Conservation (phyloP, 2,329 filamentous ascomycete species). For the Cladosporium velox region DNA sequence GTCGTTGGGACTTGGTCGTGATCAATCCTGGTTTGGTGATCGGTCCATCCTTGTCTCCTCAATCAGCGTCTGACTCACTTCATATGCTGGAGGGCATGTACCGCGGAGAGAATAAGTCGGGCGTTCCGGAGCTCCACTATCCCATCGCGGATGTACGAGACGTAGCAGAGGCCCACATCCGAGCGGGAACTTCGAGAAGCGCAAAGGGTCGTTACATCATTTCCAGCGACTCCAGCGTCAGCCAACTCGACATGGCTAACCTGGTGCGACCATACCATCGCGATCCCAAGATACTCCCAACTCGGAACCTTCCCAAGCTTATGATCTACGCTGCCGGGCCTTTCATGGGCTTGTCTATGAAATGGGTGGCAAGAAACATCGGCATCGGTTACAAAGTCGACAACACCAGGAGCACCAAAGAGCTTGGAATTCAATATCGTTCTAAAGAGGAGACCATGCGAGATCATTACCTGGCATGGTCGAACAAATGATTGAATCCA, state of each 20-base stretch:
- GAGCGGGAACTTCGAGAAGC: not conserved
- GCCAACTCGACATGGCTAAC: not conserved
- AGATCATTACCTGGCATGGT: not conserved
- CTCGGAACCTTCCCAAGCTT: not conserved
- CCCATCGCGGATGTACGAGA: not conserved
- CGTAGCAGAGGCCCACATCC: not conserved
- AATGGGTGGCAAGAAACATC: not conserved
- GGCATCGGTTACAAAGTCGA: not conserved
- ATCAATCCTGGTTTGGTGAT: not conserved
- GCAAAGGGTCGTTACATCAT: not conserved
- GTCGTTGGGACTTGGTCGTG: not conserved
- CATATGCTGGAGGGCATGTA: not conserved
- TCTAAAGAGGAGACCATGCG: not conserved
- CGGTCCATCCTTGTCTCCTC: not conserved
- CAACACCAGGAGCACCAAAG: not conserved
- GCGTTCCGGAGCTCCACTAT: not conserved
- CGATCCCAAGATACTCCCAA: not conserved
- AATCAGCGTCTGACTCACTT: not conserved
- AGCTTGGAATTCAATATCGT: not conserved
- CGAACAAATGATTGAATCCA: not conserved
- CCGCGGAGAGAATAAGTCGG: not conserved
- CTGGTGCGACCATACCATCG: not conserved
- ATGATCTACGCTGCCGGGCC: not conserved
- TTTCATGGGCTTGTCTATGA: not conserved
- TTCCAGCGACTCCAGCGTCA: not conserved